Conservation (phyloP, 495 filamentous ascomycete genomes). For the Pseudoneurospora amorphoporcata region DNA sequence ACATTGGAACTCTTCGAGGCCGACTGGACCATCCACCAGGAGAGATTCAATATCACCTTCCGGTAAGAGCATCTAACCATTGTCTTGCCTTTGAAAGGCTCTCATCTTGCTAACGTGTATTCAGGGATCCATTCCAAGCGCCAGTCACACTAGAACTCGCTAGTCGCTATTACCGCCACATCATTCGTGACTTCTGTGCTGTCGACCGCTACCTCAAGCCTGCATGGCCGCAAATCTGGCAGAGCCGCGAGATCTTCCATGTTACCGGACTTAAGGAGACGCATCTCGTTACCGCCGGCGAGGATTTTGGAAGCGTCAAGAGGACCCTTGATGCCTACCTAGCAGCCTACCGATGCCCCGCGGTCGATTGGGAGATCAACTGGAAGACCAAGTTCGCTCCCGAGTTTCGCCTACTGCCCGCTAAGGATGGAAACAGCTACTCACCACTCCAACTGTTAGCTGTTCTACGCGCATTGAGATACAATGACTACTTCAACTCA, state of each 20-base stretch:
- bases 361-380: constrained; percentile 70
- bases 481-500: constrained; percentile 81
- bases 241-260: constrained; percentile 54
- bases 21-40: constrained; percentile 48
- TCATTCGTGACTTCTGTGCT: constrained; percentile 62
- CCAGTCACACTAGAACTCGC: constrained; percentile 62
- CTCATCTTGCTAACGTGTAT: constrained; percentile 10
- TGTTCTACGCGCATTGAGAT: constrained; percentile 75
- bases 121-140: constrained; percentile 53
- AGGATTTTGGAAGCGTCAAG: constrained; percentile 73
- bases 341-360: constrained; percentile 61
- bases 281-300: constrained; percentile 43
- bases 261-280: constrained; percentile 49
- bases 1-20: constrained; percentile 46
- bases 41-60: constrained; percentile 79
- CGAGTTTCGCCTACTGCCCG: constrained; percentile 68
- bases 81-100: not conserved
- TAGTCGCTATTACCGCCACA: constrained; percentile 64
- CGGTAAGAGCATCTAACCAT: constrained; percentile 38
- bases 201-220: constrained; percentile 73
- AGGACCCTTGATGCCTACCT: constrained; percentile 81
- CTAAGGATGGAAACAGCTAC: constrained; percentile 53
- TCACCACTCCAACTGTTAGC: constrained; percentile 67
- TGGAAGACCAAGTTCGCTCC: constrained; percentile 70
- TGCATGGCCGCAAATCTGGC: constrained; percentile 64